Evolutionary conservation across 768 basidiomycete genomes (phyloP), one percentile per base, ranked within the genome.

Genomic region (Pleurotus eryngii): DNA sequence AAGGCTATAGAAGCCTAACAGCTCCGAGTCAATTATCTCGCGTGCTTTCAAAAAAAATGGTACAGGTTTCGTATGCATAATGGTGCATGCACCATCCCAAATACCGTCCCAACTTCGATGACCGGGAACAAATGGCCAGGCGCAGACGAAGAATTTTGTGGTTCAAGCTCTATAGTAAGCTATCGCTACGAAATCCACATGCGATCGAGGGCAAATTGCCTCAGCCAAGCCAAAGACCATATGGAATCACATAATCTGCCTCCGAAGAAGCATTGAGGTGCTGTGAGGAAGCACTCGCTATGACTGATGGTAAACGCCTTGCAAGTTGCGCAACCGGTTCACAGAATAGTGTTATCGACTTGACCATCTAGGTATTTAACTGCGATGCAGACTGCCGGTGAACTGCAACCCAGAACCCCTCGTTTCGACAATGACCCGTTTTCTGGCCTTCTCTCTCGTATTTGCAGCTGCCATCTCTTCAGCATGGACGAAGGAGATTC

Each of bases 131-230:
- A 35, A 35, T 35, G 30, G 30, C 30, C 30, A 35, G 30, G 30
- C 30, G 30, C 30, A 35, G 9, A 35, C 30, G 30, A 35, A 35
- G 30, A 35, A 35, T 9, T 35, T 35, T 35, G 30, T 35, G 30
- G 30, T 11, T 35, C 30, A 35, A 35, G 30, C 46, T 58, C 49
- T 9, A n/a, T 42, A 14, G 17, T 22, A 20, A 45, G 39, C 39
- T 40, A 48, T 42, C 46, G 35, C 46, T 51, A 22, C 40, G n/a
- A 56, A 42, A n/a, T 18, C 48, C 47, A 47, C 39, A 22, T 43
- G 57, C 50, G 30, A 38, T 55, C 43, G 37, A 51, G 30, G 49
- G 49, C 49, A 51, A 51, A 51, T 51, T 51, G 49, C 49, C 49
- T 37, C 49, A 51, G 49, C 49, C 49, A 51, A 51, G 49, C 22